phyloP scores from a whole-genome alignment of 352 stramenopile genomes.

The Globisporangium paddicum region DNA sequence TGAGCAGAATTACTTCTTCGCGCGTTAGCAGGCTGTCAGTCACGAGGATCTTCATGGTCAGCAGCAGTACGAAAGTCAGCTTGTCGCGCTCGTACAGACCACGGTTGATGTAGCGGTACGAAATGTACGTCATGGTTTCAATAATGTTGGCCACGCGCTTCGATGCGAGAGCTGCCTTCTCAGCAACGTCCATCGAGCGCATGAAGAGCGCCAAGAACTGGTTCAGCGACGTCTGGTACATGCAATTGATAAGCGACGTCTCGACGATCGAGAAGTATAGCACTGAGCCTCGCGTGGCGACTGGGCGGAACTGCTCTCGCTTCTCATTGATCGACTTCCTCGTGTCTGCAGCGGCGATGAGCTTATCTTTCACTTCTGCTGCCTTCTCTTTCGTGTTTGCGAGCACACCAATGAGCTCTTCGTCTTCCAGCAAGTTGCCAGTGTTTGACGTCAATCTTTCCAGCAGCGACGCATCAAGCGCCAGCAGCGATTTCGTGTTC shows the following conservation, averaged over 20 bases:
- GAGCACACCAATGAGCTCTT: conserved; percentile 98
- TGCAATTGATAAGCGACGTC: conserved; percentile 97
- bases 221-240: conserved; percentile 98
- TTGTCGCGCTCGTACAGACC: conserved; percentile 98
- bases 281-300: conserved; percentile 96
- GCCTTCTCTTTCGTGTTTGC: conserved; percentile 98
- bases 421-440: conserved; percentile 97
- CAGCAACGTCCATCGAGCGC: conserved; percentile 96
- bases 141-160: conserved; percentile 99
- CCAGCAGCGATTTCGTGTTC: conserved; percentile 97
- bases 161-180: conserved; percentile 96
- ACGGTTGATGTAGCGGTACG: conserved; percentile 98
- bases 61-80: conserved; percentile 96
- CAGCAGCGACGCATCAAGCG: conserved; percentile 94
- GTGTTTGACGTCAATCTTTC: conserved; percentile 96
- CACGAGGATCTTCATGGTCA: conserved; percentile 98
- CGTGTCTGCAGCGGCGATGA: conserved; percentile 96
- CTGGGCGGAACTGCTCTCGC: conserved; percentile 96
- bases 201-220: conserved; percentile 98
- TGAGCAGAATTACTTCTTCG: conserved; percentile 94
- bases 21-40: conserved; percentile 91
- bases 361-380: conserved; percentile 97
- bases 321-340: conserved; percentile 98
- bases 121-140: conserved; percentile 98
- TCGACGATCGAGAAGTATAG: conserved; percentile 99